Conservation (phyloP, 768 basidiomycete genomes). For the Rickenella mellea region DNA sequence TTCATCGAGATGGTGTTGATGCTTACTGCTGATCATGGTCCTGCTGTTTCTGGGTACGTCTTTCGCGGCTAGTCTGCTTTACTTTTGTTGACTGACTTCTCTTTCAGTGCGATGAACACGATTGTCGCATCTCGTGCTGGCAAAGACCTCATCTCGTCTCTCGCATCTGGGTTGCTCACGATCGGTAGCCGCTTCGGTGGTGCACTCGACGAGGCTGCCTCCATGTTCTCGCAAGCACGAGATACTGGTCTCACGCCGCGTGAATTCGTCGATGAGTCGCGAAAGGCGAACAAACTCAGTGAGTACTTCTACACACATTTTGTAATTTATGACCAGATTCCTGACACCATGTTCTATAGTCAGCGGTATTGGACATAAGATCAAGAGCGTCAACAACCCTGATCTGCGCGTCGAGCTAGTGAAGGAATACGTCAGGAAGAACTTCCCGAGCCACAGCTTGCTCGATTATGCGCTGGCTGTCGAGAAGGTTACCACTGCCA, state of each 20-base stretch:
- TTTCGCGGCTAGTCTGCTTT: background rate
- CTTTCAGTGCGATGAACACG: conserved; percentile 86
- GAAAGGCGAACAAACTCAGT: conserved; percentile 93
- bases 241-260: conserved; percentile 93
- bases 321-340: background rate
- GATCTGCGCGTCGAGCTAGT: conserved; percentile 88
- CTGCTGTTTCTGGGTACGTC: conserved; percentile 75
- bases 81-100: conserved; percentile 2
- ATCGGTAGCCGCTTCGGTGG: conserved; percentile 98
- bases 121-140: conserved; percentile 99
- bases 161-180: conserved; percentile 92
- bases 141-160: conserved; percentile 95
- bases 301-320: conserved; percentile 20
- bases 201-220: conserved; percentile 93
- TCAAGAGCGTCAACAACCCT: conserved; percentile 97
- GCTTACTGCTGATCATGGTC: conserved; percentile 98
- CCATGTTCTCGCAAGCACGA: conserved; percentile 89
- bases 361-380: conserved; percentile 99
- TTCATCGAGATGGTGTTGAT: conserved; percentile 99
- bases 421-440: conserved; percentile 89
- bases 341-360: conserved; percentile 31
- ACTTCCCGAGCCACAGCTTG: conserved; percentile 92
- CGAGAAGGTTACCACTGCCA: conserved; percentile 94
- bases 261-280: conserved; percentile 91
- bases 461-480: conserved; percentile 94